Evolutionary conservation across 371 early-diverging fungal genomes (phyloP), one percentile per base, ranked within the genome.

Genomic region (Coemansia sp.): DNA sequence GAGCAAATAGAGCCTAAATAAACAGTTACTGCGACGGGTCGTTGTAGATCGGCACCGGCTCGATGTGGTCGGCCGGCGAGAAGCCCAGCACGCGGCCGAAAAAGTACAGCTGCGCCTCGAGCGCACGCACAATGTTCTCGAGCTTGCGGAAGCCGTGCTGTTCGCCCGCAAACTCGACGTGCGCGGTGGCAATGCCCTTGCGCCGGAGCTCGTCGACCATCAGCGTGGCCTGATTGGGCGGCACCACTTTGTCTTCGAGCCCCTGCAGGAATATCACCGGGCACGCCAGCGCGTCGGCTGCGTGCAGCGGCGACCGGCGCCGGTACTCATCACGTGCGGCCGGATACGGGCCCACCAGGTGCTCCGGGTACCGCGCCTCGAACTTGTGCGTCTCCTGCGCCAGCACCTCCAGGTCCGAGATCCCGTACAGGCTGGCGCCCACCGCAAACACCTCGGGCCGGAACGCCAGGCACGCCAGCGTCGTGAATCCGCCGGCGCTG

Each of bases 251-350:
- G 63, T 91, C 92, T n/a, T 87, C 87, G 10, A 73, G 42, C 1
- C 92, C 92, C 64, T 91, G 92, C 81, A 89, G 83, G 60, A 91
- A 85, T 7, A 90, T 83, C 34, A 83, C 84, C 7, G 91, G 88
- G 50, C 86, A 85, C 8, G 74, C 73, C 55, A 91, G 82, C 34
- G 82, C 67, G 36, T 86, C 86, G 0, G 81, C 86, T 11, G 79
- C 79, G 51, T 79, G 77, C 35, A 88, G 41, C 7, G 88, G 88
- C 30, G 87, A 88, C 8, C 85, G 81, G 16, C 83, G 81, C 16
- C 53, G 59, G 61, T 89, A 90, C 7, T 87, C 60, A 0, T 75
- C 71, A 34, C 70, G 70, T 2, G 82, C 86, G 1, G 70, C 80
- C 1, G 86, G 86, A 61, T 86, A 88, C 47, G 86, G 83, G 0